Base-by-base conservation (phyloP, 805 yeast genomes). In the Teunomyces kruisii region DNA sequence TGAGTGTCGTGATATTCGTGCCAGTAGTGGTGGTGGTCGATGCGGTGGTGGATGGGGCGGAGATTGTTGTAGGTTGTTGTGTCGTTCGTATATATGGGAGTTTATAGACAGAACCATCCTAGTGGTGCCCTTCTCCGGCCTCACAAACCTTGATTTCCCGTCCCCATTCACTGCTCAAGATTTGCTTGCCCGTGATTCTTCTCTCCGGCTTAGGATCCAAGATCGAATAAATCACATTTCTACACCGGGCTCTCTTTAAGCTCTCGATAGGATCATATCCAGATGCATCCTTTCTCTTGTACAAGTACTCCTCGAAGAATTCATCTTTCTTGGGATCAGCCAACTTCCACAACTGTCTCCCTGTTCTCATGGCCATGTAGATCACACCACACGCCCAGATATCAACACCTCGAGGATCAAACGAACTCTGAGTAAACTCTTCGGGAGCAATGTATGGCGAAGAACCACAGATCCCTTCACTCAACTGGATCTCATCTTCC, bases 331-430 rank as follows among this genome's bases (percentile, higher is more conserved):
- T 76, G 7, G 74, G 65, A 47, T 80, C 79, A 2, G 98, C 97
- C 46, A 82, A 69, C 55, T 86, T 81, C 98, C 98, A 92, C 43
- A 94, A 67, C 58, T 92, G 96, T 43, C 96, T 74, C 3, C 98
- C 99, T 0, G 97, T 88, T 56, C 97, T 74, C 92, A 89, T 85
- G 6, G 96, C 95, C 88, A 89, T 84, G 60, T 86, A 89, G 29
- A 89, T 88, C 9, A 89, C 92, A 40, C 96, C 96, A 70, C 96
- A 88, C 0, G 96, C 83, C 97, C 97, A 89, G 30, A 88, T 81
- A 67, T 89, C 96, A 6, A 86, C 86, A 29, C 86, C 76, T 45
- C 96, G 67, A 2, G 95, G 86, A 65, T 89, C 96, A 64, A 87
- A 89, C 56, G 80, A 82, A 32, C 76, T 68, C 48, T 61, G 67